Conservation (phyloP, 768 basidiomycete genomes). For the Lentinus tigrinus region DNA sequence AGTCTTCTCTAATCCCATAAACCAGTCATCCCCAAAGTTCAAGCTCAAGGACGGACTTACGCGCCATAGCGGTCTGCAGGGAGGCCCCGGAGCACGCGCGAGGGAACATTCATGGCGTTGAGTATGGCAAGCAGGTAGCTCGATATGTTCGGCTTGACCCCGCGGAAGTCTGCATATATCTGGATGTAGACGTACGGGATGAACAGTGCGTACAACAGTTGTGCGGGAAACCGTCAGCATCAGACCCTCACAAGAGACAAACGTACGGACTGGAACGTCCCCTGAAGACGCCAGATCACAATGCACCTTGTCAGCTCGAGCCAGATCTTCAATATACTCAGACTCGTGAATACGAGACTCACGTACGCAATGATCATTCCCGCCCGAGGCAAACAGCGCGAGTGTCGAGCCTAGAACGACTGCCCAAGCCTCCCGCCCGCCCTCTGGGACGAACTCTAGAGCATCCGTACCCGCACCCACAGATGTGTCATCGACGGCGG, state of each 20-base stretch:
- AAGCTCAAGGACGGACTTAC: conserved; percentile 16
- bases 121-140: conserved; percentile 32
- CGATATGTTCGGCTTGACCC: conserved; percentile 22
- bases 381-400: conserved; percentile 20
- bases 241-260: conserved; percentile 15
- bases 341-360: no score
- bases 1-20: no score
- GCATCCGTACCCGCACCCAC: no score
- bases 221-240: not conserved
- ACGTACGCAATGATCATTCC: conserved; percentile 24
- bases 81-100: conserved; percentile 30
- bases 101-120: conserved; percentile 31
- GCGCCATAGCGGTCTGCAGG: conserved; percentile 29
- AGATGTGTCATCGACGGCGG: no score
- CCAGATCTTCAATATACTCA: no score
- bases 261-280: not conserved
- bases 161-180: conserved; percentile 28
- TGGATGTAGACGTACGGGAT: conserved; percentile 36
- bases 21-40: no score
- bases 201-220: conserved; percentile 32
- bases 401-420: conserved; percentile 24
- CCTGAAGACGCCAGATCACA: no score
- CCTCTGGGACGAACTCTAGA: conserved; percentile 28
- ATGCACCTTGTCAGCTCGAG: no score
- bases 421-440: conserved; percentile 25